Percentiles rank a stretch among this genome's conserved stretches.
Evolutionary conservation across 2,329 filamentous ascomycete species (phyloP).

Genomic region (Emergomyces orientalis): DNA sequence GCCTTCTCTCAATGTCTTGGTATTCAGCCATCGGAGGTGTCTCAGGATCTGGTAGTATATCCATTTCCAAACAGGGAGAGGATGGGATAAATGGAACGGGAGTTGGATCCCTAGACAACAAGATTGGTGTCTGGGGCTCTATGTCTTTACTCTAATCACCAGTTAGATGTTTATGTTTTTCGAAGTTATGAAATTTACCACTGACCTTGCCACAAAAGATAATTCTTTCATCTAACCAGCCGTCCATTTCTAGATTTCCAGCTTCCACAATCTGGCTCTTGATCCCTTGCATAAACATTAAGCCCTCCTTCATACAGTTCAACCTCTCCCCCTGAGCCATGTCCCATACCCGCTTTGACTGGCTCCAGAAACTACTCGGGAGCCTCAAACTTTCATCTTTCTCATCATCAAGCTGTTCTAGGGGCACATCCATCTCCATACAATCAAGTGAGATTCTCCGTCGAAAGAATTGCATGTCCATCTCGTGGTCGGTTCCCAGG

Average conservation of each 20-base stretch:
- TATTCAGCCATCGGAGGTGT: conserved; percentile 28
- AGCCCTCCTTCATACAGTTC: conserved; percentile 18
- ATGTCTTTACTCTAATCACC: conserved; percentile 20
- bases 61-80: conserved; percentile 29
- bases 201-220: conserved; percentile 1
- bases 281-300: conserved; percentile 24
- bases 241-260: conserved; percentile 17
- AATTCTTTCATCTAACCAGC: conserved; percentile 11
- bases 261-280: conserved; percentile 17
- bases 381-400: conserved; percentile 38
- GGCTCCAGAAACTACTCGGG: conserved; percentile 27
- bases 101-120: conserved; percentile 38
- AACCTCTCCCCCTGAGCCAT: conserved; percentile 21
- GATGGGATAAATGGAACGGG: conserved; percentile 32
- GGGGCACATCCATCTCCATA: conserved; percentile 24
- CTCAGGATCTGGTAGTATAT: conserved; percentile 29
- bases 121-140: conserved; percentile 37
- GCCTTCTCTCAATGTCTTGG: conserved; percentile 24
- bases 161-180: neutral
- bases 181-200: neutral
- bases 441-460: conserved; percentile 20
- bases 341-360: conserved; percentile 19
- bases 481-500: conserved; percentile 37
- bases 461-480: conserved; percentile 36
- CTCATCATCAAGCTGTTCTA: conserved; percentile 30